Conservation (phyloP, 768 basidiomycete genomes). For the Russula virescens region DNA sequence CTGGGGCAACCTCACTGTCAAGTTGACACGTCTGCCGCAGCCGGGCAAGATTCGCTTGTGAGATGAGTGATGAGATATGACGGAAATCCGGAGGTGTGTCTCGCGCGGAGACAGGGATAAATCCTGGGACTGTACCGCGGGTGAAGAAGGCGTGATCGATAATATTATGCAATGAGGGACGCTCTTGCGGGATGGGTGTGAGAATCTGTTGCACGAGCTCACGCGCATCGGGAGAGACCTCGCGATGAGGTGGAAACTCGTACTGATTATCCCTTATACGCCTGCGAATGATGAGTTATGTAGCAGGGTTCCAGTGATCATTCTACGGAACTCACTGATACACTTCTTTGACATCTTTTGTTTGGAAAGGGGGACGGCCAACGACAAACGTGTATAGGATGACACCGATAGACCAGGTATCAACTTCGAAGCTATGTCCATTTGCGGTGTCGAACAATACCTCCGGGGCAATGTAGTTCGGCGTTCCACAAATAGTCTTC, state of each 20-base stretch:
- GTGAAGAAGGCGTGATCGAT: conserved; percentile 82
- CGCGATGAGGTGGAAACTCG: conserved; percentile 77
- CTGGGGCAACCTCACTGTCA: conserved; percentile 52
- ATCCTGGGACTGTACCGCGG: conserved; percentile 70
- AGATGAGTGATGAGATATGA: conserved; percentile 53
- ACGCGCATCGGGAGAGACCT: conserved; percentile 64
- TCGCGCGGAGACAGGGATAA: conserved; percentile 75
- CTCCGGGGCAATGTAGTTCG: conserved; percentile 98
- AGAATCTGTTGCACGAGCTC: conserved; percentile 80
- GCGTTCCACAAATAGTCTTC: conserved; percentile 98
- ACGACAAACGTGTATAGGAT: conserved; percentile 93
- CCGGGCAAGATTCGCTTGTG: conserved; percentile 62
- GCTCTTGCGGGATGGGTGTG: conserved; percentile 72
- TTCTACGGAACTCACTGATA: conserved; percentile 61
- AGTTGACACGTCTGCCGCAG: conserved; percentile 57
- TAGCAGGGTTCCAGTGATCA: not conserved
- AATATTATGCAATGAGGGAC: conserved; percentile 82
- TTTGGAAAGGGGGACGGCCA: conserved; percentile 97
- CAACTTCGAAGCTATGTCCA: conserved; percentile 97
- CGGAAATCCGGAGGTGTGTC: conserved; percentile 72
- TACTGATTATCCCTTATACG: conserved; percentile 94
- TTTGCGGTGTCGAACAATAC: conserved; percentile 93
- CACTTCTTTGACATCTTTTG: conserved; percentile 94
- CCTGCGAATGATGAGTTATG: conserved; percentile 34
- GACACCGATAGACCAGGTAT: conserved; percentile 96